Conservation (phyloP, 257 asterid genomes). For the Nicotiana undulata region DNA sequence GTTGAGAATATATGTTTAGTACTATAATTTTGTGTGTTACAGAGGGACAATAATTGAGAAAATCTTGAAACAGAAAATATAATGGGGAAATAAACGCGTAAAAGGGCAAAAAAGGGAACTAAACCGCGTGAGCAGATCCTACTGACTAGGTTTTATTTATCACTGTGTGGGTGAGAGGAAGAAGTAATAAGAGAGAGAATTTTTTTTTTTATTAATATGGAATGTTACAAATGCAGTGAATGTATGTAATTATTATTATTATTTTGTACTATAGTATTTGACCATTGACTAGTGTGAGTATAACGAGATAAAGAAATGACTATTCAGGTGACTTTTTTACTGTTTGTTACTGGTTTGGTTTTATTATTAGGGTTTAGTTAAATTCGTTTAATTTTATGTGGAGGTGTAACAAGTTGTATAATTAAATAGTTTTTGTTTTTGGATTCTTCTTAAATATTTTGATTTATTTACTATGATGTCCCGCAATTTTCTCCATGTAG, state of each 20-base stretch:
- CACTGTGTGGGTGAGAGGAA: background rate
- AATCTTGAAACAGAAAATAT: background rate
- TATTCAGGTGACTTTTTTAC: background rate
- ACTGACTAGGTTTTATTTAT: background rate
- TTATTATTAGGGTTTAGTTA: too few species aligned
- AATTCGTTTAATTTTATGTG: too few species aligned
- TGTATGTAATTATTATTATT: background rate
- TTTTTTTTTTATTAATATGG: background rate
- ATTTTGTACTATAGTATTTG: background rate
- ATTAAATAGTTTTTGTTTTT: too few species aligned
- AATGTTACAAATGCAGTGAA: background rate
- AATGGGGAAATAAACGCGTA: background rate
- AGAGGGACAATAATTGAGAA: background rate
- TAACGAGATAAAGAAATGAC: background rate
- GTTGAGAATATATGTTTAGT: background rate
- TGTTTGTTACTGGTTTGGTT: background rate
- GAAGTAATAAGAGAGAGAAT: background rate
- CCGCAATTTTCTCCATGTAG: too few species aligned
- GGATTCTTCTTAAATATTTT: too few species aligned
- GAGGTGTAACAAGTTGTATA: too few species aligned
- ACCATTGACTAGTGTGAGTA: background rate
- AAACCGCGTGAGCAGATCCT: slow-evolving; percentile 14
- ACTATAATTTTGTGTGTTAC: background rate
- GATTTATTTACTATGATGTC: too few species aligned
- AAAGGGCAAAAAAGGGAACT: background rate